phyloP scores from a whole-genome alignment of 202 grass and related monocot species.

The Hordeum pubiflorum region DNA sequence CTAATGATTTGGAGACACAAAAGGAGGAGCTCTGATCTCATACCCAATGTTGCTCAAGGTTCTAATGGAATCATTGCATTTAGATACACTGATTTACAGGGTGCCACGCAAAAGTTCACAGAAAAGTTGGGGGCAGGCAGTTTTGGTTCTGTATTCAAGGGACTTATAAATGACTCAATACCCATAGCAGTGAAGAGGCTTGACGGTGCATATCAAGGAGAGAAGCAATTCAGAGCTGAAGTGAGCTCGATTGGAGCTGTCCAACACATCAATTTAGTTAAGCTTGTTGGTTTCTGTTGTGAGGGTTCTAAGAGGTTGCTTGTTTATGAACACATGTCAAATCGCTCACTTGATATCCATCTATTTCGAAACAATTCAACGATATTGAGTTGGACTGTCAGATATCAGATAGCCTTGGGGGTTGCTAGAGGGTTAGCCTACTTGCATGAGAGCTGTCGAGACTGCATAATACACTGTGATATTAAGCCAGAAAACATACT shows the following conservation, averaged over 20 bases:
- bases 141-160: slow-evolving; percentile 44
- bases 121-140: slow-evolving; percentile 33
- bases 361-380: neutral
- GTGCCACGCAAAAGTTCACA: slow-evolving; percentile 23
- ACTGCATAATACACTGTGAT: neutral
- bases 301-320: slow-evolving; percentile 15
- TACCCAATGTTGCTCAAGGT: too few relatives aligned
- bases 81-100: too few relatives aligned
- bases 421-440: neutral
- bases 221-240: slow-evolving; percentile 53
- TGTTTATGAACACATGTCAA: slow-evolving; percentile 47
- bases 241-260: slow-evolving; percentile 37
- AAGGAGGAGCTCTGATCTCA: too few relatives aligned
- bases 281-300: slow-evolving; percentile 38
- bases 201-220: slow-evolving; percentile 31
- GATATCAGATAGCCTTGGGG: neutral
- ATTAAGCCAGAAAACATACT: neutral
- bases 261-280: slow-evolving; percentile 46
- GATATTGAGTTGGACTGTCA: neutral
- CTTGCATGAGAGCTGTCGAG: neutral
- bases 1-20: too few relatives aligned
- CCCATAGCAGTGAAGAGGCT: slow-evolving; percentile 41
- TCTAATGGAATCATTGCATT: too few relatives aligned
- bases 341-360: slow-evolving; percentile 25
- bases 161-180: slow-evolving; percentile 19